phyloP scores from a whole-genome alignment of 345 rosid genomes.

The Lagerstroemia speciosa region DNA sequence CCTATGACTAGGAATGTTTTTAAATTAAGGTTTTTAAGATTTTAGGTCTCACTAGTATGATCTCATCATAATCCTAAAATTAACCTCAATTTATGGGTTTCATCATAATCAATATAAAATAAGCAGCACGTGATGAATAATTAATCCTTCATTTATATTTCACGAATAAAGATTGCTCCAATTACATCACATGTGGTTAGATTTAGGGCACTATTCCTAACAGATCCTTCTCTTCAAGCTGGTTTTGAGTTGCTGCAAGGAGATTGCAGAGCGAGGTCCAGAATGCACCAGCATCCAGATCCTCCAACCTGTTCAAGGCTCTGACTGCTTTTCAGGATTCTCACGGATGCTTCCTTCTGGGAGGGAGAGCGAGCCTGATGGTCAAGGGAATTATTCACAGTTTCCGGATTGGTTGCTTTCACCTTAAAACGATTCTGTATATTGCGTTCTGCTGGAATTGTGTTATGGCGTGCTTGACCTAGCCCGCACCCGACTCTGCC shows the following conservation, averaged over 20 bases:
- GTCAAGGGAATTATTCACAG: neutral
- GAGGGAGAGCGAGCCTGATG: neutral
- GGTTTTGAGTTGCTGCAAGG: neutral
- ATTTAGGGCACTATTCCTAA: neutral
- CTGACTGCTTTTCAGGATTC: neutral
- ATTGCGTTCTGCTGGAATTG: accelerated
- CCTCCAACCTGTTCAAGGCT: neutral
- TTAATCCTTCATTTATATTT: no score
- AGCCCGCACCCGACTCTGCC: neutral
- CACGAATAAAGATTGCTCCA: no score
- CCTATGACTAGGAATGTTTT: no score
- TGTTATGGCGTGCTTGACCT: no score
- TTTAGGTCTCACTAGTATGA: no score
- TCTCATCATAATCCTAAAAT: no score
- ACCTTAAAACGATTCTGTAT: neutral
- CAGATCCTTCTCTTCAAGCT: neutral
- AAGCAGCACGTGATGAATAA: no score
- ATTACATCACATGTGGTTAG: no score
- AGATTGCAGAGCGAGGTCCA: neutral
- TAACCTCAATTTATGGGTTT: no score
- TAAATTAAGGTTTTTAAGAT: no score
- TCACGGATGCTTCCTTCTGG: neutral
- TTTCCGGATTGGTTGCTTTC: neutral
- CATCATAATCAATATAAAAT: no score
- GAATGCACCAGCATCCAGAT: neutral